A percentile compares a stretch with the other conserved stretches of the same genome.
These are phyloP conservation scores for Pichia terricola DNA, from an alignment of 1,139 yeast genomes.

Conservation along the genomic window DNA sequence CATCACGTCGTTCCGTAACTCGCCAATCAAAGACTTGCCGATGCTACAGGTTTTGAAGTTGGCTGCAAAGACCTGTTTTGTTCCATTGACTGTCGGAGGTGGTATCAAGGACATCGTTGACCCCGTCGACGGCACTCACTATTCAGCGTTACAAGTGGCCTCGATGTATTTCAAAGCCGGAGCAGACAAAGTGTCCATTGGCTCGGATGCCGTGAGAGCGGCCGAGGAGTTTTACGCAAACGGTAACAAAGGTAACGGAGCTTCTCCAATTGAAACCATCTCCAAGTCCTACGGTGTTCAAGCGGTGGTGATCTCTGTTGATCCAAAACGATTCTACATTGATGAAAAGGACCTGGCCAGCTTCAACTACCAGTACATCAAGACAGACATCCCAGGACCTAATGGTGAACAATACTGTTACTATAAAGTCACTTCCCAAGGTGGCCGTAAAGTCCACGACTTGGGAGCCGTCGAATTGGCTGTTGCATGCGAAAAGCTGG, in stretches of 20 bases:
- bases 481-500: slow-evolving; percentile 78
- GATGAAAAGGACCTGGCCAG: slow-evolving; percentile 37
- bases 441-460: slow-evolving; percentile 85
- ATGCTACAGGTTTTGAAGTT: slow-evolving; percentile 80
- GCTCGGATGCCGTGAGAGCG: slow-evolving; percentile 90
- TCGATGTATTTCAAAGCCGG: slow-evolving; percentile 87
- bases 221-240: slow-evolving; percentile 70
- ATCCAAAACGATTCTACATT: slow-evolving; percentile 82
- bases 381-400: slow-evolving; percentile 58
- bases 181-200: slow-evolving; percentile 95
- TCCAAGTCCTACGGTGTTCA: slow-evolving; percentile 88
- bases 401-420: slow-evolving; percentile 81
- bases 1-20: slow-evolving; percentile 89
- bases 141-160: slow-evolving; percentile 86
- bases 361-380: slow-evolving; percentile 50
- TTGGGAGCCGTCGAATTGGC: slow-evolving; percentile 87
- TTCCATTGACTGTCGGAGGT: slow-evolving; percentile 95
- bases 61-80: slow-evolving; percentile 87
- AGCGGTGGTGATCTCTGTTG: slow-evolving; percentile 95
- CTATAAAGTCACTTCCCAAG: slow-evolving; percentile 92
- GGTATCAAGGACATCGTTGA: slow-evolving; percentile 88
- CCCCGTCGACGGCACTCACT: slow-evolving; percentile 55
- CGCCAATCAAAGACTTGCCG: slow-evolving; percentile 86
- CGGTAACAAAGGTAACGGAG: slow-evolving; percentile 54
- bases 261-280: slow-evolving; percentile 82